phyloP scores from a whole-genome alignment of 2,329 filamentous ascomycete species.

The Pseudocercospora fijiensis region DNA sequence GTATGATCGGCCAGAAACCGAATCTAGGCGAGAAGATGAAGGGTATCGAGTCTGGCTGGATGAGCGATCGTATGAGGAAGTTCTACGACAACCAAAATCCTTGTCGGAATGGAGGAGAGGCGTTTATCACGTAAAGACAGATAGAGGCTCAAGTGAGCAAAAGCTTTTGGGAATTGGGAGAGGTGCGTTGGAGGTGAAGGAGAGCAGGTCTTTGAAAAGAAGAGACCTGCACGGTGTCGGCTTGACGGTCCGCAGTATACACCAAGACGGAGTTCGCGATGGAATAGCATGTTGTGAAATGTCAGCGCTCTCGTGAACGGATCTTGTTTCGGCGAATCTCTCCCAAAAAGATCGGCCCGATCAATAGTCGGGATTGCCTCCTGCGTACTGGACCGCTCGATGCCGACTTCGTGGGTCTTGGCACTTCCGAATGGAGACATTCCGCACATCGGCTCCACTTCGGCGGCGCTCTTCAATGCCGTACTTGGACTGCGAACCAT shows the following conservation, averaged over 20 bases:
- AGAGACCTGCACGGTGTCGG: background rate
- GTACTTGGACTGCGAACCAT: background rate
- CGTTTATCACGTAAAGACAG: background rate
- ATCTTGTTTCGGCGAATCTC: background rate
- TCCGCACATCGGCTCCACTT: background rate
- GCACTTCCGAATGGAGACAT: background rate
- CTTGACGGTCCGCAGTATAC: background rate
- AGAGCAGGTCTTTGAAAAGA: background rate
- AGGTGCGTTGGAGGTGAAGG: background rate
- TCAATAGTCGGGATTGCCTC: background rate
- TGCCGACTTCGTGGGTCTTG: background rate
- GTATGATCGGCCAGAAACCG: constrained; percentile 19
- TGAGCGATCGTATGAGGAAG: background rate
- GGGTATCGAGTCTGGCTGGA: constrained; percentile 29
- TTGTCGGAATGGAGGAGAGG: background rate
- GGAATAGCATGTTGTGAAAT: background rate
- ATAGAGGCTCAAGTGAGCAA: background rate
- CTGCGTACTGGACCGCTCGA: background rate
- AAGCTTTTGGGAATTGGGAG: background rate
- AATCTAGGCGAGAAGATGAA: constrained; percentile 24
- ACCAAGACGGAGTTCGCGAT: background rate
- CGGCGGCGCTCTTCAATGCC: background rate
- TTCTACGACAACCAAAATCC: background rate
- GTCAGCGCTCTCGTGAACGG: background rate
- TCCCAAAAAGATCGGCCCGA: background rate